Evolutionary conservation across 148 eudicot genomes (phyloP), one percentile per base, ranked within the genome.

Genomic region (Bassia scoparia): DNA sequence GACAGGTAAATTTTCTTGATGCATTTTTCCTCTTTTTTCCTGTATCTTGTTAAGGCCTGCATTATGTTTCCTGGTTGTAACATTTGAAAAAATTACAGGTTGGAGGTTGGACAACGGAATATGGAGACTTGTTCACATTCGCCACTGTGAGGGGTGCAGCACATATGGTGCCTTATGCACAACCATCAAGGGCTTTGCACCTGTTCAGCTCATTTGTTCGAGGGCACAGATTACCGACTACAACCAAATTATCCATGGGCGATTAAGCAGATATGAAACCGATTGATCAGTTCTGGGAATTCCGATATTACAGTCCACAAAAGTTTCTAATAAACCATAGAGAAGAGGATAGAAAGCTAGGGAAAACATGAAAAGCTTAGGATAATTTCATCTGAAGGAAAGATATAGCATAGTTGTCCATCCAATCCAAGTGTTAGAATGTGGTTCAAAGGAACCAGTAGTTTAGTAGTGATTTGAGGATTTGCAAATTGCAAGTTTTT

Each of bases 91-190:
- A 52, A 43, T 37, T 30, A 76, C 76, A 94, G 98, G 98, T 91
- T 49, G 98, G 96, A 84, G 98, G 98, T 1, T 94, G 98, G 98
- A 78, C 73, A 24, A 91, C 92, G 0, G 97, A 94, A 77, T 94
- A 94, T 61, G 98, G 98, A 64, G 82, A 88, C 60, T n/a, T 87
- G 61, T 74, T 91, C 54, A 94, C 96, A 0, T 94, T 91, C 77
- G 96, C 97, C 0, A 94, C 98, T 0, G 98, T 94, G 29, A 88
- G 98, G 70, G 98, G 97, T 44, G 98, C 98, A 56, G 90, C 98
- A 71, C 98, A 91, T 84, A 94, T 94, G 98, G 98, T 94, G n/a
- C 98, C 98, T 6, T 91, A 91, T 76, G 82, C 98, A 44, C 98
- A 94, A 76, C 96, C 98, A 35, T 84, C 96, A 65, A 86, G 98